Base-by-base conservation (phyloP, 345 rosid species). In the Leavenworthia alabamica region DNA sequence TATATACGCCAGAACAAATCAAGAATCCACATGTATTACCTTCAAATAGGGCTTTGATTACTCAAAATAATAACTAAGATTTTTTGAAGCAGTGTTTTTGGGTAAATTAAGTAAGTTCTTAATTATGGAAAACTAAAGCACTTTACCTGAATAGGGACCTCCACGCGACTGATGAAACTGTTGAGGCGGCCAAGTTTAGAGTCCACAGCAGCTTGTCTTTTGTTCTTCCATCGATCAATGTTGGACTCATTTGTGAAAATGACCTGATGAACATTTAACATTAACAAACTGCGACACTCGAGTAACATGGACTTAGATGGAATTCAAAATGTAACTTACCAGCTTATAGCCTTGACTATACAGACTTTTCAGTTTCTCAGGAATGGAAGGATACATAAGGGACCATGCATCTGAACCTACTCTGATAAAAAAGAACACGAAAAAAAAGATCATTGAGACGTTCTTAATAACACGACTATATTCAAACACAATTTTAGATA, bases 201-300 rank as follows among this genome's bases (percentile, higher is more conserved):
- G 73, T 92, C 88, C 32, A 92, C 86, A 19, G 99, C 99, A 53
- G 68, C 80, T 71, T 92, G 97, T 62, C 99, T 83, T 75, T 86
- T 89, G 37, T 92, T 89, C 73, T 85, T 89, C 99, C 99, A 86
- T 67, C 97, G 91, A 31, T 92, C 97, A 64, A 92, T 92, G 81
- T 89, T 92, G 58, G 97, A 85, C 70, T 92, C 99, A 73, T 92
- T 92, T 12, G 96, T 82, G 80, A 92, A 92, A 78, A 92, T 86
- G 62, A 92, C 96, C 96, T 92, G 60, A 2, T 24, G 7, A 42
- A 7, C 60, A 42, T 49, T 55, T 59, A 66, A 53, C 36, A 36
- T 66, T 33, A 49, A 40, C 39, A 48, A 26, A 15, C 0, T 29
- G 24, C 46, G 16, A 12, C 39, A 9, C 16, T 26, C 2, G 26